phyloP scores from a whole-genome alignment of 2,329 filamentous ascomycete genomes.

The Onygenales sp. region DNA sequence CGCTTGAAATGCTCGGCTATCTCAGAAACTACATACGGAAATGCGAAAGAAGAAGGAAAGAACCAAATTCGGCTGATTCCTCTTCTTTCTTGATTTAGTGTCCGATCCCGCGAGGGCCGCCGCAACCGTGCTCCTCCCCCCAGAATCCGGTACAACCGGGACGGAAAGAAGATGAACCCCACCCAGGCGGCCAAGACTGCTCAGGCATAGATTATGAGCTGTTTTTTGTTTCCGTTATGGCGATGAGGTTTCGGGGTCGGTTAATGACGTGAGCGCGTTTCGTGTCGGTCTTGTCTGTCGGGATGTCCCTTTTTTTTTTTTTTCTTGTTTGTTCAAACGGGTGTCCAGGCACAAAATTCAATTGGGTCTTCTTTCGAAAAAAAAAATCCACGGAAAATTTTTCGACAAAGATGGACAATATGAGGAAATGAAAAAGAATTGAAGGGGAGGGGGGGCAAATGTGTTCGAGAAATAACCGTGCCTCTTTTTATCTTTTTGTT shows the following conservation, averaged over 20 bases:
- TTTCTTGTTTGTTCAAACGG: conserved; percentile 3
- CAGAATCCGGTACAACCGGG: conserved; percentile 99
- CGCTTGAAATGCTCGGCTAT: too few relatives aligned
- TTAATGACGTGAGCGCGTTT: neutral
- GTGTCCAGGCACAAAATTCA: conserved; percentile 24
- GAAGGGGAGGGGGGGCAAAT: neutral
- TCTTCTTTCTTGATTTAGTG: conserved; percentile 47
- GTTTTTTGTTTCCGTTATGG: neutral
- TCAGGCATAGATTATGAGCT: conserved; percentile 12
- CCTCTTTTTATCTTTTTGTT: neutral
- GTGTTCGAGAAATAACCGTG: neutral
- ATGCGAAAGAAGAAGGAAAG: neutral
- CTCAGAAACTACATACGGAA: neutral
- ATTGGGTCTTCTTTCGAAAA: conserved; percentile 12
- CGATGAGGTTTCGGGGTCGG: neutral
- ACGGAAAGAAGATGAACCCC: conserved; percentile 98
- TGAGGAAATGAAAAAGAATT: neutral
- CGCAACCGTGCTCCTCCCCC: conserved; percentile 98
- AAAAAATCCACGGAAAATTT: neutral
- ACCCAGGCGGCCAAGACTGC: conserved; percentile 64
- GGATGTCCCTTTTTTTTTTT: neutral
- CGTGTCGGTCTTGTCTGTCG: neutral
- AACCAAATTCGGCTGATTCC: conserved; percentile 5
- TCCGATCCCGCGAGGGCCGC: conserved; percentile 91
- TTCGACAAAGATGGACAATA: neutral